Evolutionary conservation across 2,329 filamentous ascomycete species (phyloP).

Genomic region (Neophaeococcomyces mojaviensis): DNA sequence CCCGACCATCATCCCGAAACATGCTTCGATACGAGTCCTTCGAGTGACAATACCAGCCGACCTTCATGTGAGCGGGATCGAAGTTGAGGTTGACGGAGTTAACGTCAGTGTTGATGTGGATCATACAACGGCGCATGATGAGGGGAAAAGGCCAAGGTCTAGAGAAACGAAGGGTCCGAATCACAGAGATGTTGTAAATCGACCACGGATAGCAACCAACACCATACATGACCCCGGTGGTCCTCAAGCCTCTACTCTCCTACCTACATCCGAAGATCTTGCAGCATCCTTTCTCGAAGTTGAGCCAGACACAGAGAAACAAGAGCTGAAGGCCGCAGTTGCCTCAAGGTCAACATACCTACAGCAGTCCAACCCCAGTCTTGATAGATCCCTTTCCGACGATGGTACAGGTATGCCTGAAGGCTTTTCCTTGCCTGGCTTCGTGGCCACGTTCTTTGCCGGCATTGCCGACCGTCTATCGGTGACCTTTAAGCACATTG

Average conservation of each 20-base stretch:
- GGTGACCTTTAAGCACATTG: constrained; percentile 46
- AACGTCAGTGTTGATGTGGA: constrained; percentile 44
- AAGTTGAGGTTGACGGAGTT: constrained; percentile 73
- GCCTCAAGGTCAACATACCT: constrained; percentile 44
- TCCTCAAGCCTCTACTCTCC: constrained; percentile 14
- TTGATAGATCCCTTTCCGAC: constrained; percentile 44
- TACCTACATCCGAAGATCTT: constrained; percentile 52
- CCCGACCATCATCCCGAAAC: constrained; percentile 11
- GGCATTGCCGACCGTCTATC: constrained; percentile 52
- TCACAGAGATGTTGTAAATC: constrained; percentile 22
- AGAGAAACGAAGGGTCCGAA: constrained; percentile 32
- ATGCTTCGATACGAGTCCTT: constrained; percentile 65
- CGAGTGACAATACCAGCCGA: constrained; percentile 81
- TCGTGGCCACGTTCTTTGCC: constrained; percentile 52
- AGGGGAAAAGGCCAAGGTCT: constrained; percentile 34
- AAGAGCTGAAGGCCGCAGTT: constrained; percentile 51
- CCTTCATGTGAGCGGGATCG: constrained; percentile 76
- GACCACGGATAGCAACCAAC: constrained; percentile 15
- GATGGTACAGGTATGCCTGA: constrained; percentile 46
- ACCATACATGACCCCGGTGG: constrained; percentile 25
- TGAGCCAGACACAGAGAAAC: constrained; percentile 50
- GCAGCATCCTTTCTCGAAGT: constrained; percentile 54
- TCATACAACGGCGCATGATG: constrained; percentile 8
- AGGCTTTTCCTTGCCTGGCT: constrained; percentile 49
- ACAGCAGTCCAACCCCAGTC: constrained; percentile 42